Percentiles rank a stretch among this genome's conserved stretches.
These are phyloP conservation scores for Rhodamnia argentea DNA, from an alignment of 345 rosid species.

Conservation along the genomic window DNA sequence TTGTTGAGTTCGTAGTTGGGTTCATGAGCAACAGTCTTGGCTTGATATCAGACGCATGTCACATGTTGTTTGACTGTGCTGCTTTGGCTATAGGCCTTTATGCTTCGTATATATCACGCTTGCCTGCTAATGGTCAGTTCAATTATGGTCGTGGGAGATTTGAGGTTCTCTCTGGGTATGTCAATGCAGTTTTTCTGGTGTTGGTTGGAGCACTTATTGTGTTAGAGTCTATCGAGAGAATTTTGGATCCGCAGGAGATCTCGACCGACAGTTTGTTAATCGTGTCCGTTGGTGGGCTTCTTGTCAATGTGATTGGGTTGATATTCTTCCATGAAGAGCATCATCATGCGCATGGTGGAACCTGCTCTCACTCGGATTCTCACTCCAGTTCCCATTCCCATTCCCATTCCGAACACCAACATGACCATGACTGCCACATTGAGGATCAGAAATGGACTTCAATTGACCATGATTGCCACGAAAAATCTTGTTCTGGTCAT, in stretches of 20 bases:
- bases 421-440: conserved; percentile 21
- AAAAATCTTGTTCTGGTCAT: conserved; percentile 19
- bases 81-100: conserved; percentile 89
- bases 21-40: conserved; percentile 99
- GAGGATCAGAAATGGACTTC: conserved; percentile 25
- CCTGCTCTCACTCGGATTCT: conserved; percentile 62
- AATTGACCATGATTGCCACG: conserved; percentile 21
- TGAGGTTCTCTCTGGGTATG: conserved; percentile 91
- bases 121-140: conserved; percentile 84
- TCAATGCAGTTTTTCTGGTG: conserved; percentile 84
- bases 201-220: conserved; percentile 87
- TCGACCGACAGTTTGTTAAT: conserved; percentile 72
- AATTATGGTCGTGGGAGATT: conserved; percentile 96
- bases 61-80: conserved; percentile 98
- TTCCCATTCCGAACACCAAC: conserved; percentile 19
- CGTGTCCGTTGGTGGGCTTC: conserved; percentile 87
- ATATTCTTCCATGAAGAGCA: conserved; percentile 97
- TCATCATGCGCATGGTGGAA: conserved; percentile 97
- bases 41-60: conserved; percentile 91
- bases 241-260: conserved; percentile 94
- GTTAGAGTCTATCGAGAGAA: conserved; percentile 88
- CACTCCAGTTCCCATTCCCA: conserved; percentile 32
- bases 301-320: conserved; percentile 79
- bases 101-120: conserved; percentile 84
- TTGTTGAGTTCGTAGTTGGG: conserved; percentile 86